A percentile compares a stretch with the other conserved stretches of the same genome.
Evolutionary conservation across 2,329 filamentous ascomycete genomes (phyloP).

Genomic region (Cladosporium cucumerinum): DNA sequence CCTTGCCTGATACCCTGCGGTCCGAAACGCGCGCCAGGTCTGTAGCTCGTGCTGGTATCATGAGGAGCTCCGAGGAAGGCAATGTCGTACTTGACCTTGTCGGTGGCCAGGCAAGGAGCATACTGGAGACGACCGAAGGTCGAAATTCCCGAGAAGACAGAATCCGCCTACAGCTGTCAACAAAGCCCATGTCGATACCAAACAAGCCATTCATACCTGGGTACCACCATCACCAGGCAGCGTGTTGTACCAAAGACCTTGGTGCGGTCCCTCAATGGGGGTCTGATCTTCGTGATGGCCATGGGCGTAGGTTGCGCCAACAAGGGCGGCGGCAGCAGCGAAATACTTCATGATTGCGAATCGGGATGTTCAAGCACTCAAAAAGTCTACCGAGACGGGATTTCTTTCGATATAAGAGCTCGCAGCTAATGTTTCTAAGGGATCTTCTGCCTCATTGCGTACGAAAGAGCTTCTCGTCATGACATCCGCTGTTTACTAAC

Average conservation of each 20-base stretch:
- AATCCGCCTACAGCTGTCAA: slow-evolving; percentile 63
- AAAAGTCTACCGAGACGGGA: not conserved
- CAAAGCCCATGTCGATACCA: not conserved
- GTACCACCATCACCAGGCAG: slow-evolving; percentile 80
- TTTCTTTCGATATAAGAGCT: not conserved
- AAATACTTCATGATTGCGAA: slow-evolving; percentile 11
- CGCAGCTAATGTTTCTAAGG: not conserved
- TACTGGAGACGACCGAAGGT: slow-evolving; percentile 81
- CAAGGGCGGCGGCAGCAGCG: slow-evolving; percentile 28
- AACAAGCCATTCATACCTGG: slow-evolving; percentile 53
- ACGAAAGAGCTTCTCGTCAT: not conserved
- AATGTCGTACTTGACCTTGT: slow-evolving; percentile 73
- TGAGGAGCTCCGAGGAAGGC: slow-evolving; percentile 83
- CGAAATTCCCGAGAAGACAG: slow-evolving; percentile 82
- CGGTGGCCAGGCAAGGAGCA: slow-evolving; percentile 68
- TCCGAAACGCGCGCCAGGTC: slow-evolving; percentile 79
- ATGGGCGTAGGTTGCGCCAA: slow-evolving; percentile 57
- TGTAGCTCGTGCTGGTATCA: slow-evolving; percentile 81
- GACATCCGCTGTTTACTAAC: slow-evolving; percentile 15
- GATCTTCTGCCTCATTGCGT: not conserved
- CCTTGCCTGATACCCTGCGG: slow-evolving; percentile 83
- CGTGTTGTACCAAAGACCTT: slow-evolving; percentile 77
- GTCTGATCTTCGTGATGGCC: slow-evolving; percentile 57
- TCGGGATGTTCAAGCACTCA: not conserved
- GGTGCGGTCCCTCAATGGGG: slow-evolving; percentile 64